phyloP scores from a whole-genome alignment of 371 early-diverging fungal species.

The Haplosporangium sp. region DNA sequence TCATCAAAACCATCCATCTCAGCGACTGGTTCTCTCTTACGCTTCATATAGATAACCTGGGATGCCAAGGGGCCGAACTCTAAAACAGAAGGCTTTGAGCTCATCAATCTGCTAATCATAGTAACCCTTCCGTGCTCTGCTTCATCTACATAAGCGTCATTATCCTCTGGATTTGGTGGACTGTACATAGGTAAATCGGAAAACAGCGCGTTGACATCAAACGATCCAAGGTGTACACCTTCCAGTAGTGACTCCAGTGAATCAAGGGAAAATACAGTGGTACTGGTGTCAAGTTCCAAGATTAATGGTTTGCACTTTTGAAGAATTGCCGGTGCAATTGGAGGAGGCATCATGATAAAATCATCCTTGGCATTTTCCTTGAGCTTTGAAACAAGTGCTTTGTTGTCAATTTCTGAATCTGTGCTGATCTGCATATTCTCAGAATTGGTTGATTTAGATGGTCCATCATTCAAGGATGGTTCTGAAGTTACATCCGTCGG shows the following conservation, averaged over 20 bases:
- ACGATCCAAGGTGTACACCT: slow-evolving; percentile 32
- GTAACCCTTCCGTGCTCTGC: slow-evolving; percentile 52
- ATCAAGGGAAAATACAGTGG: slow-evolving; percentile 38
- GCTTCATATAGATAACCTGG: slow-evolving; percentile 58
- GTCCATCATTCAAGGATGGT: background rate
- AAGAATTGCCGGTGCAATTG: slow-evolving; percentile 49
- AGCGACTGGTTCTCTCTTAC: slow-evolving; percentile 59
- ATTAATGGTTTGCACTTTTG: slow-evolving; percentile 48
- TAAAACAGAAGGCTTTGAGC: slow-evolving; percentile 36
- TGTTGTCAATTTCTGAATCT: slow-evolving; percentile 25
- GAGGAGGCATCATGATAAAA: slow-evolving; percentile 55
- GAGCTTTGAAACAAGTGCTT: slow-evolving; percentile 30
- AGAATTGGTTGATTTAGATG: slow-evolving; percentile 9
- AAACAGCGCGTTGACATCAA: slow-evolving; percentile 56
- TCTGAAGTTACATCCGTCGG: slow-evolving; percentile 6
- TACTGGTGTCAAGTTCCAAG: slow-evolving; percentile 38
- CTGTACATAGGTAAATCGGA: slow-evolving; percentile 60
- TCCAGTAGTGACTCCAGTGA: slow-evolving; percentile 39
- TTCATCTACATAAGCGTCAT: slow-evolving; percentile 49
- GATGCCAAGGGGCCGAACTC: slow-evolving; percentile 59
- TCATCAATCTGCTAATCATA: slow-evolving; percentile 52
- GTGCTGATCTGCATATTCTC: slow-evolving; percentile 1
- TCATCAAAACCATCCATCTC: slow-evolving; percentile 57
- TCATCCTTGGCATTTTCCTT: slow-evolving; percentile 55
- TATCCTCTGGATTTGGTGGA: slow-evolving; percentile 60